Conservation (phyloP, 177 flowering plant species). For the Telopea speciosissima region DNA sequence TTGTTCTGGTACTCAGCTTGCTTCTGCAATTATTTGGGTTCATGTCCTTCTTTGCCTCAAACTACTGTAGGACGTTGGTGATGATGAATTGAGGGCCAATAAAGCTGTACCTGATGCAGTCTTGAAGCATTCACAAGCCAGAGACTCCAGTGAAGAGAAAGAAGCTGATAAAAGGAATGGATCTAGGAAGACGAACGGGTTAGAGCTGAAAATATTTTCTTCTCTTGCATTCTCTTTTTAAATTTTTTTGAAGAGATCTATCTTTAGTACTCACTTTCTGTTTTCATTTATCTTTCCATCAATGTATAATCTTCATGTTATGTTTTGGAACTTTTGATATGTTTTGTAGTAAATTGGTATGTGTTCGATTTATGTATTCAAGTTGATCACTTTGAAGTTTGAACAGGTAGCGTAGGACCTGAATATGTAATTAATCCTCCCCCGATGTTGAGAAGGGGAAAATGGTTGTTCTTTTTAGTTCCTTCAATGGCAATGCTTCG, state of each 20-base stretch:
- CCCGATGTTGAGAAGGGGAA: too few species aligned
- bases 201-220: constrained; percentile 5
- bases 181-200: constrained; percentile 52
- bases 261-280: too few species aligned
- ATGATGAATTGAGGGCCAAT: constrained; percentile 27
- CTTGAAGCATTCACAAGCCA: constrained; percentile 24
- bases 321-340: not conserved
- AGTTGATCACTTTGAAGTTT: too few species aligned
- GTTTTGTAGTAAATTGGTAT: not conserved
- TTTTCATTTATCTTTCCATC: too few species aligned
- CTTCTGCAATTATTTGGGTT: constrained; percentile 99
- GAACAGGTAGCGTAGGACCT: too few species aligned
- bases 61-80: constrained; percentile 91
- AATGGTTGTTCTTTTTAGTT: too few species aligned
- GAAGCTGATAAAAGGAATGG: constrained; percentile 48
- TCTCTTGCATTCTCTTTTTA: too few species aligned
- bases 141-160: constrained; percentile 34
- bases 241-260: too few species aligned
- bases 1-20: constrained; percentile 85
- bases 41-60: constrained; percentile 98
- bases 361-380: too few species aligned
- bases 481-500: too few species aligned
- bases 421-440: too few species aligned
- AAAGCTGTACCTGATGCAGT: constrained; percentile 30
- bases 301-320: too few species aligned